Evolutionary conservation across 148 eudicot genomes (phyloP).

Genomic region (Oxyria digyna): DNA sequence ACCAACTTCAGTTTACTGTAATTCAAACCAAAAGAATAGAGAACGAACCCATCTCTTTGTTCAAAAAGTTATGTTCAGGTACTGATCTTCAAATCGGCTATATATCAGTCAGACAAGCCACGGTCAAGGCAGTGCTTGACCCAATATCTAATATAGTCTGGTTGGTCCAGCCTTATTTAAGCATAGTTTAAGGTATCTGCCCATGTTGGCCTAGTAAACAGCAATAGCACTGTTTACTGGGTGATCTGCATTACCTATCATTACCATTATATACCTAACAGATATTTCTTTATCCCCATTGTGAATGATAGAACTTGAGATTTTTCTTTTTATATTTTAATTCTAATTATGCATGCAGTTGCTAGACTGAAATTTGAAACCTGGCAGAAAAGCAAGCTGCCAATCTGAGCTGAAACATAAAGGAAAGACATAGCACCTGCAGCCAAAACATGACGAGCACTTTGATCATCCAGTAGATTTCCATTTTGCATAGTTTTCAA

Average conservation of each 20-base stretch:
- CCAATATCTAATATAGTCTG: not conserved
- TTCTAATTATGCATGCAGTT: not conserved
- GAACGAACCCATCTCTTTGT: not conserved
- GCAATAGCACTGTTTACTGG: not conserved
- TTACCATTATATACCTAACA: not conserved
- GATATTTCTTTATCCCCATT: not conserved
- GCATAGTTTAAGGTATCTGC: not conserved
- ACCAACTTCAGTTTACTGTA: not conserved
- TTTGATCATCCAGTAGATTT: conserved; percentile 19
- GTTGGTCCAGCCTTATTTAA: not conserved
- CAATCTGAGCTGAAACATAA: not conserved
- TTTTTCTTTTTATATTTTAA: not conserved
- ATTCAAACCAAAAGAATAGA: not conserved
- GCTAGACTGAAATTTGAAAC: not conserved
- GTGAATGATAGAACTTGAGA: not conserved
- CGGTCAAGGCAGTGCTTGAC: not conserved
- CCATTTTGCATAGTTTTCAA: conserved; percentile 18
- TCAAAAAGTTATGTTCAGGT: not conserved
- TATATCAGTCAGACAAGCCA: not conserved
- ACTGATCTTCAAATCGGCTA: not conserved
- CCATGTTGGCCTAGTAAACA: not conserved
- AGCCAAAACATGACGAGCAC: conserved; percentile 23
- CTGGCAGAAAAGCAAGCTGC: not conserved
- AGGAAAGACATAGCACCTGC: conserved; percentile 22
- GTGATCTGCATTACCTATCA: not conserved